A percentile compares a stretch with the other conserved stretches of the same genome.
Conservation (phyloP, 2,329 filamentous ascomycete species). For the Sporothrix brasiliensis region DNA sequence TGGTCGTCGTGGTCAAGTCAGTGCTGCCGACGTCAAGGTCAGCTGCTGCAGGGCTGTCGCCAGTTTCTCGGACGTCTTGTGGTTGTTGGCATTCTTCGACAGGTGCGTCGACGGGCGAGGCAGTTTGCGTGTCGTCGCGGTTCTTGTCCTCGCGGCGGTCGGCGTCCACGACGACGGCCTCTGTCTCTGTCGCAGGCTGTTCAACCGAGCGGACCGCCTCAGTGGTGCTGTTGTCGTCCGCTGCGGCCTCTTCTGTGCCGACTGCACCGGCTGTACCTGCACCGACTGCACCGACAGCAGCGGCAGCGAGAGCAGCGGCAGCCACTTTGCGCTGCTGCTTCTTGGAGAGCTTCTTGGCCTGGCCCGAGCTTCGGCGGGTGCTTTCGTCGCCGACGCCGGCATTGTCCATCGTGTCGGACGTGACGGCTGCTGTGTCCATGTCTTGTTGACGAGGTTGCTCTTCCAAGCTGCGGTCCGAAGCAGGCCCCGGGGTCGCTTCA, state of each 20-base stretch:
- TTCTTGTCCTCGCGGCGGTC: neutral
- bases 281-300: slow-evolving; percentile 15
- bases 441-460: slow-evolving; percentile 17
- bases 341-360: slow-evolving; percentile 32
- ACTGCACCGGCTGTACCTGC: too few species aligned
- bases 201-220: slow-evolving; percentile 24
- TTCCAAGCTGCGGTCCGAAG: slow-evolving; percentile 31
- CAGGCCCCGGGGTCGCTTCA: slow-evolving; percentile 29
- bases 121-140: too few species aligned
- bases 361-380: neutral
- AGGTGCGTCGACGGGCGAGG: neutral
- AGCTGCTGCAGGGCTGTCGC: slow-evolving; percentile 30
- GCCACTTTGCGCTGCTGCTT: slow-evolving; percentile 33
- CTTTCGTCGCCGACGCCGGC: neutral
- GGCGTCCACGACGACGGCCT: neutral
- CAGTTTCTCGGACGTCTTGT: slow-evolving; percentile 23
- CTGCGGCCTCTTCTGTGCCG: neutral
- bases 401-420: slow-evolving; percentile 23
- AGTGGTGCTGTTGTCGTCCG: neutral
- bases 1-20: neutral
- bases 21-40: slow-evolving; percentile 25
- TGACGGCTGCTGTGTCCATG: neutral
- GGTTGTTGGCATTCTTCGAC: neutral
- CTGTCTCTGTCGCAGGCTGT: slow-evolving; percentile 19
- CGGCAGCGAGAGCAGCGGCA: slow-evolving; percentile 30